Base-by-base conservation (phyloP, 768 basidiomycete species). In the Macrolepiota albuminosa region DNA sequence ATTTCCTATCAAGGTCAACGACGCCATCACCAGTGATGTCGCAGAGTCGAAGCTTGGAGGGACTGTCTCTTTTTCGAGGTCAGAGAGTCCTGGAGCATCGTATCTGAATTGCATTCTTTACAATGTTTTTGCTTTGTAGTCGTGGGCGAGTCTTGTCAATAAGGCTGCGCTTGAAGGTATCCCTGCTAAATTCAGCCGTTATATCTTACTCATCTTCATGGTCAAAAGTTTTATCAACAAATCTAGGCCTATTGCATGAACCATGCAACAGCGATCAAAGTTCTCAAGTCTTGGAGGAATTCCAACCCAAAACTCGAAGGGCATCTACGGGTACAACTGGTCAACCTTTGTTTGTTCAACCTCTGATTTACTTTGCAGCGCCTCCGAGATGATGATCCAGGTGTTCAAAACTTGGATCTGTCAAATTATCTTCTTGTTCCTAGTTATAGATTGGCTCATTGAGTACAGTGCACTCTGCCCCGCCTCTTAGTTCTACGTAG, bases 81-180 rank as follows among this genome's bases (percentile, higher is more conserved):
- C 82, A 47, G 77, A 72, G 1, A 86, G 83, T 68, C 82, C 87
- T 5, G 81, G 49, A 67, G 59, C 79, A 73, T 54, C 57, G 59
- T 43, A 18, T 21, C 14, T 29, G n/a, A 57, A 63, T 56, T 34
- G 24, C 14, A 39, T 33, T 43, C 7, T 52, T 40, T 31, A 54
- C 57, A 31, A 39, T 54, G 46, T 43, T 52, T 52, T 42, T 39
- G 40, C 34, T 47, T 61, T 26, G 54, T 14, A 94, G 84, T 94
- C 93, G 0, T 98, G 96, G 96, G 87, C 92, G 8, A 96, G 94
- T 70, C 74, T 98, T 53, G 88, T 98, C 0, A 91, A 97, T 66
- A 86, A 86, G 63, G 83, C 86, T 37, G 93, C 91, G 0, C 71
- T 98, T 24, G 89, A 89, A 34, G 92, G 84, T 6, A 87, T 98